A percentile compares a stretch with the other conserved stretches of the same genome.
Conservation (phyloP, 1,284 basidiomycete species). For the Inonotus hispidus region DNA sequence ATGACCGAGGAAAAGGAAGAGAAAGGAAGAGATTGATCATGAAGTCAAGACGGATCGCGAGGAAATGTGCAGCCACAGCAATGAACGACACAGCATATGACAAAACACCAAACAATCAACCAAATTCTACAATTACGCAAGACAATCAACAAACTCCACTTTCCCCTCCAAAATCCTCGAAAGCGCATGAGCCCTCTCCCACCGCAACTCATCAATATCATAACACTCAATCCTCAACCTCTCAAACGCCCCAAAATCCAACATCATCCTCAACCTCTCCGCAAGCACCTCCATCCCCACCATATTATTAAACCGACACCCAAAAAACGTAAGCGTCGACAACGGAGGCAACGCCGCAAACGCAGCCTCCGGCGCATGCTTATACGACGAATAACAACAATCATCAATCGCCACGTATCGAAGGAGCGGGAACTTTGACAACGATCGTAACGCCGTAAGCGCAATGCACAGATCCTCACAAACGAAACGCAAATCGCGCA, state of each 20-base stretch:
- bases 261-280: background rate
- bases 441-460: background rate
- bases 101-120: background rate
- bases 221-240: conserved; percentile 3
- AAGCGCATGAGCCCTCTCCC: background rate
- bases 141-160: conserved; percentile 1
- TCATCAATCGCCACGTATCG: conserved; percentile 6
- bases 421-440: conserved; percentile 7
- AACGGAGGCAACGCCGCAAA: background rate
- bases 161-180: background rate
- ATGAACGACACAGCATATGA: background rate
- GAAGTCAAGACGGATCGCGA: background rate
- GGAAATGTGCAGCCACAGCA: background rate
- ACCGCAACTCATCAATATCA: conserved; percentile 3
- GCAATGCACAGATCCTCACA: conserved; percentile 9
- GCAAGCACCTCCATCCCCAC: conserved; percentile 4
- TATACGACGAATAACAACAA: conserved; percentile 11
- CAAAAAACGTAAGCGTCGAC: conserved; percentile 1
- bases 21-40: background rate
- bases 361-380: background rate
- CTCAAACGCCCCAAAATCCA: conserved; percentile 7
- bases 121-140: background rate
- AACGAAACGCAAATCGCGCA: conserved; percentile 5
- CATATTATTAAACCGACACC: conserved; percentile 10
- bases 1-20: background rate